A percentile compares a stretch with the other conserved stretches of the same genome.
phyloP scores from a whole-genome alignment of 106 monocot species.

The Gastrodia elata region DNA sequence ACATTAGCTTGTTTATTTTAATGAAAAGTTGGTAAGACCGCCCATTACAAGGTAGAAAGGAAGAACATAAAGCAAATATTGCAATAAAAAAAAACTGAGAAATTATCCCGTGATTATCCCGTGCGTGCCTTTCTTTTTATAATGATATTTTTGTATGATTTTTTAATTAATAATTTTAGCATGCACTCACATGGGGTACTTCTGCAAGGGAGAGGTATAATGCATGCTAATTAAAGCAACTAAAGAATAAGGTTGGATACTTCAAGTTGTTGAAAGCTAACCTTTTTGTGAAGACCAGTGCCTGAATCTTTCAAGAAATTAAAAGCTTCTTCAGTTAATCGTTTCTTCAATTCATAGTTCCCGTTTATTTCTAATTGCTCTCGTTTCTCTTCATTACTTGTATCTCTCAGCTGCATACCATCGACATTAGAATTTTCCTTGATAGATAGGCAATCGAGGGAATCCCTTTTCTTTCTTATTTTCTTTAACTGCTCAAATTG shows the following conservation, averaged over 20 bases:
- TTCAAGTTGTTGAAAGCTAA: constrained; percentile 3
- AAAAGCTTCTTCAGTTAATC: constrained; percentile 44
- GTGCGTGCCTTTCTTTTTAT: too few species aligned
- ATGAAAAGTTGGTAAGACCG: too few species aligned
- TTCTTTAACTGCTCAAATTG: constrained; percentile 69
- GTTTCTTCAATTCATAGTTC: constrained; percentile 25
- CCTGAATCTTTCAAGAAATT: constrained; percentile 45
- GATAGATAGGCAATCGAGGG: constrained; percentile 7
- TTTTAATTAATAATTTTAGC: neutral
- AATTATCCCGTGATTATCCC: too few species aligned
- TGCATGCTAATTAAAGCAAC: neutral
- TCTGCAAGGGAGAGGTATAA: neutral
- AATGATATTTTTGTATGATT: neutral
- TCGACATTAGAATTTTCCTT: constrained; percentile 15
- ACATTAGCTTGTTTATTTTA: neutral
- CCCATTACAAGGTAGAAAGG: too few species aligned
- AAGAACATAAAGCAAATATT: too few species aligned
- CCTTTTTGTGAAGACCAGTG: constrained; percentile 69
- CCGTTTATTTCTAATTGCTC: constrained; percentile 10
- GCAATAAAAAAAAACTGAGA: too few species aligned
- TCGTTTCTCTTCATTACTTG: constrained; percentile 9
- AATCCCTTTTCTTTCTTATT: constrained; percentile 50
- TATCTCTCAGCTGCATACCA: neutral
- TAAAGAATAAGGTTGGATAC: neutral
- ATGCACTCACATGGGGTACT: neutral